phyloP scores from a whole-genome alignment of 1,284 basidiomycete genomes.

The Xanthoconium separans region DNA sequence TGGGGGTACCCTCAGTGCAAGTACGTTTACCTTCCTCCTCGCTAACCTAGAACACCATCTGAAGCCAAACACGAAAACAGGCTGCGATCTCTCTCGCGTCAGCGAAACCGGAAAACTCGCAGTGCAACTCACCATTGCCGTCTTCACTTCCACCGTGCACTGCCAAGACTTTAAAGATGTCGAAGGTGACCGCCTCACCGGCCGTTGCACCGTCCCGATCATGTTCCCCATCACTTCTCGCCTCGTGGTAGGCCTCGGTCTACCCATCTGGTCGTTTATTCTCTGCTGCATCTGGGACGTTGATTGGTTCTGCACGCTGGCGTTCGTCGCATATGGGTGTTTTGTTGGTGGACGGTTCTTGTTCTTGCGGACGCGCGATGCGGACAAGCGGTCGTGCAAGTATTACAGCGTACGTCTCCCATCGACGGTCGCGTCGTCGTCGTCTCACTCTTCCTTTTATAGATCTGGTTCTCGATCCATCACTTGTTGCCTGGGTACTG shows the following conservation, averaged over 20 bases:
- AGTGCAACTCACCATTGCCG: slow-evolving; percentile 26
- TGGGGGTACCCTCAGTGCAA: slow-evolving; percentile 39
- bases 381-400: slow-evolving; percentile 33
- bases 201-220: slow-evolving; percentile 38
- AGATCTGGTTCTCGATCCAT: slow-evolving; percentile 35
- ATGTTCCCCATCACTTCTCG: slow-evolving; percentile 31
- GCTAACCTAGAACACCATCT: too few relatives aligned
- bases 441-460: not conserved
- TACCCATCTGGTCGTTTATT: slow-evolving; percentile 25
- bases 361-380: slow-evolving; percentile 19
- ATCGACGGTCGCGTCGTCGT: not conserved
- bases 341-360: slow-evolving; percentile 32
- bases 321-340: slow-evolving; percentile 28
- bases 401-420: slow-evolving; percentile 33
- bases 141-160: slow-evolving; percentile 39
- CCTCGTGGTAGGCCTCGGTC: slow-evolving; percentile 23
- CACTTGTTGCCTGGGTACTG: slow-evolving; percentile 34
- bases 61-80: slow-evolving; percentile 5
- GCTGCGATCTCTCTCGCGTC: slow-evolving; percentile 12
- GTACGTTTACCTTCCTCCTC: slow-evolving; percentile 21
- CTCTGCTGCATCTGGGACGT: slow-evolving; percentile 29
- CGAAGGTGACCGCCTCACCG: slow-evolving; percentile 34
- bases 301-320: slow-evolving; percentile 20
- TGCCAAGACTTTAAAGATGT: slow-evolving; percentile 43
- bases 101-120: slow-evolving; percentile 27